Evolutionary conservation across 257 asterid species (phyloP).

Genomic region (Lavandula angustifolia): DNA sequence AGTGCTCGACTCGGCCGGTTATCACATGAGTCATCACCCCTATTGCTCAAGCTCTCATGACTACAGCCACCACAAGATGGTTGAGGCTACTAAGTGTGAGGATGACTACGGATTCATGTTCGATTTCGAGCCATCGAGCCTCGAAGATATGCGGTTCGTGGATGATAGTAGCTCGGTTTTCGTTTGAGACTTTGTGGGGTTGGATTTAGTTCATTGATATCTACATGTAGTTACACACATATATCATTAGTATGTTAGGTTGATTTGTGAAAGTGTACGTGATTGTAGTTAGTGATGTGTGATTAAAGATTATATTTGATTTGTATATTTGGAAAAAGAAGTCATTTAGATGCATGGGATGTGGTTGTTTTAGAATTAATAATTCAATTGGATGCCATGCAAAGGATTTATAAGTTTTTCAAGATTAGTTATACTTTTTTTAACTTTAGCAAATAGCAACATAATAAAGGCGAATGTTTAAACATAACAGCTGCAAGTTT

Average conservation of each 20-base stretch:
- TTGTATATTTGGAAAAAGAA: constrained; percentile 21
- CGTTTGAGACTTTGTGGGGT: constrained; percentile 31
- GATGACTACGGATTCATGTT: constrained; percentile 46
- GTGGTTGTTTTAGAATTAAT: constrained; percentile 12
- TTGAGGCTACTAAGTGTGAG: constrained; percentile 30
- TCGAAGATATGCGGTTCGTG: constrained; percentile 38
- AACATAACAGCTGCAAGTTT: too few species aligned
- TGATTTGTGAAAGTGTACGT: constrained; percentile 19
- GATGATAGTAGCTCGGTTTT: constrained; percentile 48
- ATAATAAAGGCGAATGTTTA: too few species aligned
- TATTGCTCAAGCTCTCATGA: constrained; percentile 6
- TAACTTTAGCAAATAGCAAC: too few species aligned
- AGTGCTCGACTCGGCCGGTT: constrained; percentile 12
- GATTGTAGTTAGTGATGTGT: constrained; percentile 34
- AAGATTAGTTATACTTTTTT: too few species aligned
- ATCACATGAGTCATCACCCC: constrained; percentile 21
- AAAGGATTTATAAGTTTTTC: not conserved
- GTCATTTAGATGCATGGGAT: constrained; percentile 20
- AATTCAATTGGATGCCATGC: constrained; percentile 4
- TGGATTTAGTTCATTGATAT: not conserved
- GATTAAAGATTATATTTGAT: constrained; percentile 21
- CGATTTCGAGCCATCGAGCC: constrained; percentile 36
- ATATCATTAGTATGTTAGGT: constrained; percentile 5
- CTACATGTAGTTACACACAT: not conserved
- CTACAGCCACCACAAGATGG: constrained; percentile 16